Base-by-base conservation (phyloP, 2,329 filamentous ascomycete genomes). In the Colletotrichum destructivum region DNA sequence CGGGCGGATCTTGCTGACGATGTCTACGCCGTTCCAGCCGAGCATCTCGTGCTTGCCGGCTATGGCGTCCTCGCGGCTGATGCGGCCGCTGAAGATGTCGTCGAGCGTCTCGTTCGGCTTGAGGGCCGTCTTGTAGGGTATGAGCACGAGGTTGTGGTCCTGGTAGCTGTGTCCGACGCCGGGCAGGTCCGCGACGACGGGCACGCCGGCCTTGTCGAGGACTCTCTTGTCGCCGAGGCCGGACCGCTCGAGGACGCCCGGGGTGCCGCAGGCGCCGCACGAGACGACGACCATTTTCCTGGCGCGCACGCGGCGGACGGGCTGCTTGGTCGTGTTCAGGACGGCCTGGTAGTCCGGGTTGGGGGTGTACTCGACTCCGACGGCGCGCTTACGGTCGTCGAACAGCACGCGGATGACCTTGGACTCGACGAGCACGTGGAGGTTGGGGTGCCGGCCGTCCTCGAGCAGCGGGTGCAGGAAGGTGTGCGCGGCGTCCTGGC, bases 351-450 rank as follows among this genome's bases (percentile, higher is more conserved):
- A 76, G 4, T 65, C 69, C 7, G 78, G 63, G 35, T 78, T 88
- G 38, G 86, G 85, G 23, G 86, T 83, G 73, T 88, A 90, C 75
- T 92, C 88, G 2, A 93, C 85, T 0, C 90, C 91, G 0, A 85
- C 81, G 3, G 91, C 91, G 49, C 82, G 78, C 52, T 84, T 88
- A 3, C 84, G 81, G 4, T 88, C 83, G 15, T 74, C 72, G 61
- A 91, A 88, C 6, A 91, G 68, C 1, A 76, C 67, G 8, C 64
- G 62, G 6, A 77, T 62, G n/a, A 81, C 79, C 44, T 79, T 76
- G 26, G 74, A 73, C 70, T 81, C 77, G n/a, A 78, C 76, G 9
- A 81, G 66, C 0, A 81, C 78, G 57, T 80, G 79, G 7, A 81
- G 71, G 38, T 80, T 79, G 2, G 76, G 77, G 35, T 80, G 76